Percentiles rank a stretch among this genome's conserved stretches.
Conservation (phyloP, 164 flowering plant genomes). For the Saururus chinensis region DNA sequence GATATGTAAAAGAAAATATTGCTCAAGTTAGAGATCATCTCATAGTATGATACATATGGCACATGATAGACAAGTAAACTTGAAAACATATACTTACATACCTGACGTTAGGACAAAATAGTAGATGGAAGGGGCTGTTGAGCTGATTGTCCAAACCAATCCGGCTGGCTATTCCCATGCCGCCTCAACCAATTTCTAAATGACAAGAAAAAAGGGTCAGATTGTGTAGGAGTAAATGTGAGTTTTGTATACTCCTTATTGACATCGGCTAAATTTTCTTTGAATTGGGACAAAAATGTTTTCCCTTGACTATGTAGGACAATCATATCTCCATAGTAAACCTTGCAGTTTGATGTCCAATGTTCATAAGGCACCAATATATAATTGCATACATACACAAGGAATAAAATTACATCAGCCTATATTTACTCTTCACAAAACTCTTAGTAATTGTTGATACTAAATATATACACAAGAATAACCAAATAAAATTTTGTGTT, state of each 20-base stretch:
- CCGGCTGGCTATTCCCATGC: constrained; percentile 82
- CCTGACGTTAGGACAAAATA: constrained; percentile 75
- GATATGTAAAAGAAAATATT: constrained; percentile 15
- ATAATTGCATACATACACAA: too few relatives aligned
- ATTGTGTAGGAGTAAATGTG: constrained; percentile 93
- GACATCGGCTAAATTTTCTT: constrained; percentile 47
- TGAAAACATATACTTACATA: constrained; percentile 8
- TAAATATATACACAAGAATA: too few relatives aligned
- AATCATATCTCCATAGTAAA: constrained; percentile 97
- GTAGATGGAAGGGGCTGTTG: constrained; percentile 63
- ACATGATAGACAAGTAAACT: not conserved
- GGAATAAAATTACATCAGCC: too few relatives aligned
- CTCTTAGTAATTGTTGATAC: too few relatives aligned
- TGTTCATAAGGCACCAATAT: constrained; percentile 57
- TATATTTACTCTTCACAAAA: too few relatives aligned
- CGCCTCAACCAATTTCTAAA: constrained; percentile 84
- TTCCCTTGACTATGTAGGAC: constrained; percentile 98
- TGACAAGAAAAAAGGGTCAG: constrained; percentile 88
- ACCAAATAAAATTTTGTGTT: too few relatives aligned
- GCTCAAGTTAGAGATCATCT: not conserved
- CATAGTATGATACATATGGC: not conserved
- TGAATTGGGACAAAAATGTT: constrained; percentile 53
- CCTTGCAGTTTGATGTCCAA: constrained; percentile 95
- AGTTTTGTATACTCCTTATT: constrained; percentile 64
- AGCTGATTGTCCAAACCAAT: constrained; percentile 53